Evolutionary conservation across 2,329 filamentous ascomycete species (phyloP).

Genomic region (Apiospora malaysiana): DNA sequence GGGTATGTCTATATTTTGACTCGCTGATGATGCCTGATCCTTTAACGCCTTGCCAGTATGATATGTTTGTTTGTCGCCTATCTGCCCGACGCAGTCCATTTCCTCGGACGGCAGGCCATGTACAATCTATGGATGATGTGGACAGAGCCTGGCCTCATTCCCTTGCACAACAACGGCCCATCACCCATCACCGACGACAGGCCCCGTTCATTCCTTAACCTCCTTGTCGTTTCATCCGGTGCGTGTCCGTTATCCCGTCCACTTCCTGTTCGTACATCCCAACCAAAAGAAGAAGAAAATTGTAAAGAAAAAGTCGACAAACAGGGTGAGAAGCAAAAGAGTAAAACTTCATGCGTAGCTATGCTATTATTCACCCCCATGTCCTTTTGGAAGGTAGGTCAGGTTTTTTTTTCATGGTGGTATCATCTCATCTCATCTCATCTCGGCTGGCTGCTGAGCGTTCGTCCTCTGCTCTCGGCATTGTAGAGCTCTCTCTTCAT

Average conservation of each 20-base stretch:
- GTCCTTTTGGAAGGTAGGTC: not conserved
- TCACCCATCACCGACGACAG: not conserved
- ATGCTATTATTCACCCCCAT: not conserved
- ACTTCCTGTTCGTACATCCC: not conserved
- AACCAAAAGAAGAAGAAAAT: not conserved
- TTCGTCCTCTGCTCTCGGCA: constrained; percentile 64
- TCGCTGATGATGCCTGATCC: constrained; percentile 9
- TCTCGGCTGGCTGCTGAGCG: not conserved
- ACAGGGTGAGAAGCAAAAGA: not conserved
- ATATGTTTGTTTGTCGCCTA: not conserved
- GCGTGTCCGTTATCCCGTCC: not conserved
- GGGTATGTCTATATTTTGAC: not conserved
- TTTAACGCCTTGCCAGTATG: constrained; percentile 7
- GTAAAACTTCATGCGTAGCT: not conserved
- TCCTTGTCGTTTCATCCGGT: not conserved
- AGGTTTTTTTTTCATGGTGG: not conserved
- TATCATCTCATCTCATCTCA: constrained; percentile 3
- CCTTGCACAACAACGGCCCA: not conserved
- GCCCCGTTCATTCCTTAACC: not conserved
- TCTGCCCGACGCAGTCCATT: not conserved
- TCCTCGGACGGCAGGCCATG: not conserved
- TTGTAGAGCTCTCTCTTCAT: constrained; percentile 76
- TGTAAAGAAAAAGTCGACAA: not conserved
- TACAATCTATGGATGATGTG: not conserved
- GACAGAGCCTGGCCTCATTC: not conserved